These are phyloP conservation scores for Erucastrum elatum DNA, from an alignment of 345 rosid genomes.

Conservation along the genomic window DNA sequence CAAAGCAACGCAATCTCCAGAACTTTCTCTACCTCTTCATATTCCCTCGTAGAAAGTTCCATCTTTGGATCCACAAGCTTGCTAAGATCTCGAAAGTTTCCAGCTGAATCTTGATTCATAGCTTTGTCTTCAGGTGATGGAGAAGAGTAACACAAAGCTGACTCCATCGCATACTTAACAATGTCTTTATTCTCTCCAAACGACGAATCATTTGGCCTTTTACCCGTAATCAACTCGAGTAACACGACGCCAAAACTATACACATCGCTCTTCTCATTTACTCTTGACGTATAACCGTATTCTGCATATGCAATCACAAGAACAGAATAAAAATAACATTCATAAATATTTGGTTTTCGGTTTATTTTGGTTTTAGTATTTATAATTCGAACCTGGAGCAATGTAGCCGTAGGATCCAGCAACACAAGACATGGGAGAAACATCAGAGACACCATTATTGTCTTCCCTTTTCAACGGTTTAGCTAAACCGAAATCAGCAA, in stretches of 20 bases:
- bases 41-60: conserved; percentile 37
- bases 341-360: background rate
- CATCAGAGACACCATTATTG: conserved; percentile 17
- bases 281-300: conserved; percentile 55
- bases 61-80: conserved; percentile 56
- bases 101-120: conserved; percentile 2
- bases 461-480: conserved; percentile 46
- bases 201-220: conserved; percentile 57
- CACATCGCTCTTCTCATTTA: conserved; percentile 51
- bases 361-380: background rate
- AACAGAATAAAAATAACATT: background rate
- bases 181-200: conserved; percentile 60
- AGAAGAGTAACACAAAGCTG: conserved; percentile 27
- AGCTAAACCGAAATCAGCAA: conserved; percentile 85
- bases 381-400: conserved; percentile 57
- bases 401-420: conserved; percentile 81
- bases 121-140: conserved; percentile 11
- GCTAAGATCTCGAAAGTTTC: conserved; percentile 16
- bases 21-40: conserved; percentile 56
- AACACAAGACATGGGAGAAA: conserved; percentile 48
- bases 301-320: conserved; percentile 55
- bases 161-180: conserved; percentile 57
- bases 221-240: conserved; percentile 63
- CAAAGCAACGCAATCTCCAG: conserved; percentile 57
- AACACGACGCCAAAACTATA: conserved; percentile 71